Conservation (phyloP, 495 filamentous ascomycete genomes). For the Sphaerosporella brunnea region DNA sequence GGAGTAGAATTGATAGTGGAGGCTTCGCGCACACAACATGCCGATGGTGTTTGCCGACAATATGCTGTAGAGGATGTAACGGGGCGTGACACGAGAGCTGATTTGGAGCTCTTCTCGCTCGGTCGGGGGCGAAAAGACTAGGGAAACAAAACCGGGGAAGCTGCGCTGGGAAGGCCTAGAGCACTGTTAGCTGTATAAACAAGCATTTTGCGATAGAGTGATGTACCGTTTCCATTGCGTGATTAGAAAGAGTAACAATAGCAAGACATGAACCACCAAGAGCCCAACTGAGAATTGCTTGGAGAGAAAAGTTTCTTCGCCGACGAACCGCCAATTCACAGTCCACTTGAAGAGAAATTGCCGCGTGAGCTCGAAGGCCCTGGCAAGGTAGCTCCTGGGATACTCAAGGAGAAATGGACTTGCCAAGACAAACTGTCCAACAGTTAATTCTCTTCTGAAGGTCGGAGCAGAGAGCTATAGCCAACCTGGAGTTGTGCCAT, state of each 20-base stretch:
- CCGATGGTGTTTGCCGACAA: conserved; percentile 69
- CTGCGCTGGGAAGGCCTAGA: conserved; percentile 26
- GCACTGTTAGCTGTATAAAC: neutral
- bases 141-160: conserved; percentile 29
- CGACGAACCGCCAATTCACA: conserved; percentile 90
- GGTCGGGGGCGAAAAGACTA: conserved; percentile 27
- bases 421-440: conserved; percentile 48
- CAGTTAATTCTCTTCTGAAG: no score
- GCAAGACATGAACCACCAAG: conserved; percentile 46
- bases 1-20: conserved; percentile 96
- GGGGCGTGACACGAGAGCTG: conserved; percentile 43
- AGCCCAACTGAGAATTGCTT: conserved; percentile 49
- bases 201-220: neutral
- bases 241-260: conserved; percentile 43
- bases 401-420: conserved; percentile 57
- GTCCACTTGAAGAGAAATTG: conserved; percentile 95
- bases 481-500: conserved; percentile 57
- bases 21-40: conserved; percentile 70
- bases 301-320: conserved; percentile 66
- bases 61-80: conserved; percentile 60
- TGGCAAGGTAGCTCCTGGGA: conserved; percentile 49
- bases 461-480: no score
- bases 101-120: conserved; percentile 36
- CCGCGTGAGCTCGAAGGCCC: conserved; percentile 77
- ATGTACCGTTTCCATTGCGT: conserved; percentile 34